These are phyloP conservation scores for Citrus sp. DNA, from an alignment of 345 rosid genomes.

Conservation along the genomic window DNA sequence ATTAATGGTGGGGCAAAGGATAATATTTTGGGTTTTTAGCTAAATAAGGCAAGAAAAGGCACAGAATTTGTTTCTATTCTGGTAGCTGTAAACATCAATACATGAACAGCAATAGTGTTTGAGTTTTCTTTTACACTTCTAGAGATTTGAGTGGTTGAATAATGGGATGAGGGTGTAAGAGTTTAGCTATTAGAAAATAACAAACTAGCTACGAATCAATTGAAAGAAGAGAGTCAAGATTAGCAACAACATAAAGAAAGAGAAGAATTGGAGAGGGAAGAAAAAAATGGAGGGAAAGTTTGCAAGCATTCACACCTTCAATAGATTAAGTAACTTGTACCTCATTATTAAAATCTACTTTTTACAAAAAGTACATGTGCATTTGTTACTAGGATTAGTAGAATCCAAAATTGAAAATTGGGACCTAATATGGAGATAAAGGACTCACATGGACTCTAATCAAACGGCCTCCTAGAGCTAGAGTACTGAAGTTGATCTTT, in stretches of 20 bases:
- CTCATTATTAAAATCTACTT: background rate
- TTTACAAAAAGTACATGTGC: background rate
- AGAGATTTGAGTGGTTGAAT: background rate
- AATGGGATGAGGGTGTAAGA: background rate
- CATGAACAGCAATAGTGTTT: background rate
- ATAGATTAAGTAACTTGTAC: background rate
- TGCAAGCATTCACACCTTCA: background rate
- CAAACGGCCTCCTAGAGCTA: too few relatives aligned
- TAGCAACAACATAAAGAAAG: too few relatives aligned
- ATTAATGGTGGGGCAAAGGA: background rate
- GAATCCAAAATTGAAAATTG: background rate
- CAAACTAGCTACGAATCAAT: background rate
- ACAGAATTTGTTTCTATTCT: background rate
- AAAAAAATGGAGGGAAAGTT: background rate
- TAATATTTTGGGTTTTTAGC: background rate
- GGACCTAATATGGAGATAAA: background rate
- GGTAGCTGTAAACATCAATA: background rate
- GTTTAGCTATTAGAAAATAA: background rate
- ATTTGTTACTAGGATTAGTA: background rate
- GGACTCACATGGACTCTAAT: background rate
- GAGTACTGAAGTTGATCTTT: too few relatives aligned
- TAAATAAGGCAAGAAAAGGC: background rate
- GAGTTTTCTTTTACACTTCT: background rate
- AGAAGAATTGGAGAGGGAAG: background rate
- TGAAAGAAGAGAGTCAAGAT: background rate